Evolutionary conservation across 2,329 filamentous ascomycete species (phyloP), one percentile per base, ranked within the genome.

Genomic region (Fusarium miscanthi): DNA sequence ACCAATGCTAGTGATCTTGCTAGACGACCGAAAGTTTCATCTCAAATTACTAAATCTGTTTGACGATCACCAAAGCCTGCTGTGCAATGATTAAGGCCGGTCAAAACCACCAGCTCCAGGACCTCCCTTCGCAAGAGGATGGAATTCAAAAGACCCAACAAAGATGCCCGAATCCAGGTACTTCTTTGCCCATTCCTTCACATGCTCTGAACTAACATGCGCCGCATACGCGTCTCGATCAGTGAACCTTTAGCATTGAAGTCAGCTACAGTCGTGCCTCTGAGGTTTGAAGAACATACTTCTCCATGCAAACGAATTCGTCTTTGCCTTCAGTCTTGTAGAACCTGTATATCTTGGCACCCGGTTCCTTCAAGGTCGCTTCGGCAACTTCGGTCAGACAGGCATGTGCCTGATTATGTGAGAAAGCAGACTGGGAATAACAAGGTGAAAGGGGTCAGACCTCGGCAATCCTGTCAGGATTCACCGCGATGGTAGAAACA

Each of bases 301-400:
- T 67, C 7, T 67, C 64, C 19, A 67, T 49, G 19, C 46, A 67
- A 2, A 67, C 63, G 1, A 62, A 67, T 11, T 67, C 63, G 5
- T 67, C 37, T 16, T 67, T 53, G 1, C 46, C 54, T 21, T 67
- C 64, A 2, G 63, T 62, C 16, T 67, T 67, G 19, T 62, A 67
- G 25, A 67, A 67, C 4, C 64, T 67, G 25, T 67, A 67, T 9
- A 67, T 62, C 21, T 62, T 67, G 19, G 64, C 64, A 0, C 63
- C 63, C 3, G 43, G 35, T 12, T 67, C 64, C 12, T 54, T 67
- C 1, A 62, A 4, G 0, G 64, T 67, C 3, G 64, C 41, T 30
- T 67, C 46, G n/a, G 64, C 63, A 33, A 67, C 63, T 27, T 67
- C 64, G 11, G 41, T 2, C 19, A 67, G 2, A 5, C 64, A 67